A percentile compares a stretch with the other conserved stretches of the same genome.
These are phyloP conservation scores for Chlorella sorokiniana DNA, from an alignment of 139 green algal species.

Conservation along the genomic window DNA sequence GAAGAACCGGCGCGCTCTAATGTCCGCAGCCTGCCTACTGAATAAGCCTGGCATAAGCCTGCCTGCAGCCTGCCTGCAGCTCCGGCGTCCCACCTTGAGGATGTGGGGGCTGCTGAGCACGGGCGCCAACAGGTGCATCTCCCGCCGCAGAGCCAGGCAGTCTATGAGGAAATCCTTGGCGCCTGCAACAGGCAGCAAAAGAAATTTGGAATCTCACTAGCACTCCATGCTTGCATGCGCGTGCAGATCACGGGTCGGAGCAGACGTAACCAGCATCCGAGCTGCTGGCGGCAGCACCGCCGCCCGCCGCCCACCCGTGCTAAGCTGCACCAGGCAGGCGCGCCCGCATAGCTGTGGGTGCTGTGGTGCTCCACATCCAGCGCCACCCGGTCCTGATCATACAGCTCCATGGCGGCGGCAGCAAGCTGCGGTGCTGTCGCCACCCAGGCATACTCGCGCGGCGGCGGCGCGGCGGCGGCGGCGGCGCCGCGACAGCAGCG, in stretches of 20 bases:
- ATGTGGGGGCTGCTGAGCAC: constrained; percentile 65
- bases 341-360: constrained; percentile 65
- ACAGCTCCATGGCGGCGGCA: constrained; percentile 36
- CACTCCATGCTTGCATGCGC: neutral
- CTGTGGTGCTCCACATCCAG: constrained; percentile 76
- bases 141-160: constrained; percentile 64
- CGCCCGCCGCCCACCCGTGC: constrained; percentile 41
- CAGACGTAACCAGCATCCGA: neutral
- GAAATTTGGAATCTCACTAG: too few relatives aligned
- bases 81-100: constrained; percentile 49
- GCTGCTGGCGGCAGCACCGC: neutral
- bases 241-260: neutral
- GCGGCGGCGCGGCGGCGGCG: too few relatives aligned
- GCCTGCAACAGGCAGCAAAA: constrained; percentile 27
- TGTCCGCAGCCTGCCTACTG: neutral
- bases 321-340: constrained; percentile 80
- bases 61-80: neutral
- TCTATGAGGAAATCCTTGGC: constrained; percentile 72
- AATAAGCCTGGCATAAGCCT: neutral
- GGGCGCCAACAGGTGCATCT: constrained; percentile 54
- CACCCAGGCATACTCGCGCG: constrained; percentile 51
- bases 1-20: neutral
- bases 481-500: too few relatives aligned
- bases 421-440: constrained; percentile 31
- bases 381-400: constrained; percentile 40